phyloP scores from a whole-genome alignment of 163 green algal genomes.

The Coccomyxa subellipsoidea region DNA sequence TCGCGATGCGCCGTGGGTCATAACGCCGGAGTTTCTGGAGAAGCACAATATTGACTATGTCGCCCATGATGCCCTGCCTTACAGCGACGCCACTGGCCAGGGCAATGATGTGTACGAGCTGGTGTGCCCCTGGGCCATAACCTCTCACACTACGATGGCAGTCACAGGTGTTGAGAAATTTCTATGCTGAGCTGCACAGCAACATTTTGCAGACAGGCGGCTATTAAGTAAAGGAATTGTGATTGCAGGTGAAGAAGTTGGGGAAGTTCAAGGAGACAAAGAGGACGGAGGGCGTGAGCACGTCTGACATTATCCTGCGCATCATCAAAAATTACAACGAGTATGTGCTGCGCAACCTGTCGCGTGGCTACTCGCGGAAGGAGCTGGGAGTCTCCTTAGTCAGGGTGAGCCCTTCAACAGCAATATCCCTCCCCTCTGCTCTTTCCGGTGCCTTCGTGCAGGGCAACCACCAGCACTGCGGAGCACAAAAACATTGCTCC shows the following conservation, averaged over 20 bases:
- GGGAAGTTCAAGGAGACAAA: slow-evolving; percentile 83
- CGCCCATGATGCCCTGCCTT: slow-evolving; percentile 87
- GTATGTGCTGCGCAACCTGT: slow-evolving; percentile 89
- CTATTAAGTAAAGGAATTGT: not conserved
- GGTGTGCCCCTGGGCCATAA: too few species aligned
- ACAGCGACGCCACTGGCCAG: slow-evolving; percentile 69
- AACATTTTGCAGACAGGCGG: not conserved
- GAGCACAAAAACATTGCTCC: too few species aligned
- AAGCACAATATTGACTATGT: slow-evolving; percentile 88
- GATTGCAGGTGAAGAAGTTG: slow-evolving; percentile 70
- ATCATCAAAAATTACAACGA: slow-evolving; percentile 91
- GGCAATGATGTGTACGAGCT: slow-evolving; percentile 75
- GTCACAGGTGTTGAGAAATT: too few species aligned
- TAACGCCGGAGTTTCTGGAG: slow-evolving; percentile 77
- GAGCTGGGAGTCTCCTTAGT: slow-evolving; percentile 81
- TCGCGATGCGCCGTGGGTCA: slow-evolving; percentile 79
- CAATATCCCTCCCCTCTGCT: not conserved
- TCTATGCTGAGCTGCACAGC: too few species aligned
- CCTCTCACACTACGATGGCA: too few species aligned
- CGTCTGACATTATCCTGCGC: slow-evolving; percentile 87
- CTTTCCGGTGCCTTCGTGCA: too few species aligned
- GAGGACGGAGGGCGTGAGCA: slow-evolving; percentile 89
- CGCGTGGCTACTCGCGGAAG: slow-evolving; percentile 79
- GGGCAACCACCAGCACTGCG: too few species aligned
- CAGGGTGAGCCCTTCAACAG: slow-evolving; percentile 39